Percentiles rank a stretch among this genome's conserved stretches.
phyloP scores from a whole-genome alignment of 1,139 yeast genomes.

The Saccharomycopsis phalli region DNA sequence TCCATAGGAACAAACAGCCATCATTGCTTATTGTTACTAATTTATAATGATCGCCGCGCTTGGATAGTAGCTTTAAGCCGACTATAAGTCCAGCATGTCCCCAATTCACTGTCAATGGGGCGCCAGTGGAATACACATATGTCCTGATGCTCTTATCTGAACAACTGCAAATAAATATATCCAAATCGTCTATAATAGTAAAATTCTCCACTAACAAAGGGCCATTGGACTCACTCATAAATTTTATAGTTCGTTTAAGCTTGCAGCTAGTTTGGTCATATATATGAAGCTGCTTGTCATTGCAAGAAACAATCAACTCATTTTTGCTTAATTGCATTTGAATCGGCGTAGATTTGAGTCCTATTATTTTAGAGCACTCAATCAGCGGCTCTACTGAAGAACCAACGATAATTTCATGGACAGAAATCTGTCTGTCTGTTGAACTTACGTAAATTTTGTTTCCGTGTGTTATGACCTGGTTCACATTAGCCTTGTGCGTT shows the following conservation, averaged over 20 bases:
- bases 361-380: background rate
- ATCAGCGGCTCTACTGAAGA: background rate
- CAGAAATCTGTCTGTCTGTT: conserved; percentile 47
- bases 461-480: conserved; percentile 29
- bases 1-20: conserved; percentile 49
- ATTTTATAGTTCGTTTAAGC: conserved; percentile 33
- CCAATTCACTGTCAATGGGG: conserved; percentile 43
- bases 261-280: conserved; percentile 35
- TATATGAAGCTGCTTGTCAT: conserved; percentile 40
- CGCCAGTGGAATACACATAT: conserved; percentile 39
- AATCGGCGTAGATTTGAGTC: conserved; percentile 24
- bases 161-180: conserved; percentile 37
- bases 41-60: conserved; percentile 22
- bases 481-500: conserved; percentile 47
- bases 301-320: conserved; percentile 43
- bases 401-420: conserved; percentile 29
- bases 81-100: conserved; percentile 56
- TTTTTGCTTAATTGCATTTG: conserved; percentile 23
- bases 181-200: conserved; percentile 24
- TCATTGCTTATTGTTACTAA: conserved; percentile 39
- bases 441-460: conserved; percentile 43
- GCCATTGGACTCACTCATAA: conserved; percentile 33
- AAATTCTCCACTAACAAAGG: conserved; percentile 38
- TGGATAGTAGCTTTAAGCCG: conserved; percentile 31
- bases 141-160: conserved; percentile 50